These are phyloP conservation scores for Stellera chamaejasme DNA, from an alignment of 345 rosid species.

Conservation along the genomic window DNA sequence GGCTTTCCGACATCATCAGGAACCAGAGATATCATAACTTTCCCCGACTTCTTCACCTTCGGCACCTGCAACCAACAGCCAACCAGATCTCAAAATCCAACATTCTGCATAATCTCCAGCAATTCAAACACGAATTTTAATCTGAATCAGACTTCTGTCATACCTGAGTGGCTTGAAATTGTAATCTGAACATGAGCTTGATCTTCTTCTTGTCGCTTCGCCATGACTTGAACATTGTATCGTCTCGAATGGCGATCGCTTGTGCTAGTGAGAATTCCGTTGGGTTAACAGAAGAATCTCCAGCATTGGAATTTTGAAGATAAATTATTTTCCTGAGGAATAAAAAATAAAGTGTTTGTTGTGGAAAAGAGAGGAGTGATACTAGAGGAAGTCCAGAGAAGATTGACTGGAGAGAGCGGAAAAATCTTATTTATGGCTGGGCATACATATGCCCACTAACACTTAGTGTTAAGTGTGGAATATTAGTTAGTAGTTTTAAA, in stretches of 20 bases:
- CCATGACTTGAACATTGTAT: constrained; percentile 87
- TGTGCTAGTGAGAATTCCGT: constrained; percentile 18
- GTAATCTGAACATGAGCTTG: constrained; percentile 82
- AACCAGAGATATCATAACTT: constrained; percentile 65
- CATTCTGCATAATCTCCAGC: not conserved
- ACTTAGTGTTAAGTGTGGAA: no score
- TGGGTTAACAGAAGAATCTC: constrained; percentile 7
- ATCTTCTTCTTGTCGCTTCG: constrained; percentile 81
- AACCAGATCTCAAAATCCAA: constrained; percentile 14
- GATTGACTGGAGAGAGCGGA: constrained; percentile 9
- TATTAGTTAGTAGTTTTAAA: no score
- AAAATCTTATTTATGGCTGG: no score
- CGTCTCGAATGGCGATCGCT: constrained; percentile 14
- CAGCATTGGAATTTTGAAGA: constrained; percentile 10
- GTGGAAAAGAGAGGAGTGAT: constrained; percentile 7
- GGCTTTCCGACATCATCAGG: constrained; percentile 94
- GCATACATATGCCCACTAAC: no score
- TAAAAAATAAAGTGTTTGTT: not conserved
- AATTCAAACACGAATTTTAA: not conserved
- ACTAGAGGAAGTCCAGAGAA: constrained; percentile 3
- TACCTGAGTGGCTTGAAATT: constrained; percentile 97
- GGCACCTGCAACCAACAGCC: constrained; percentile 58
- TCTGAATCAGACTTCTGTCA: constrained; percentile 6
- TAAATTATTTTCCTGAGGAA: not conserved
- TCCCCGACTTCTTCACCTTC: constrained; percentile 60